A percentile compares a stretch with the other conserved stretches of the same genome.
These are phyloP conservation scores for Crassisporium funariophilum DNA, from an alignment of 768 basidiomycete genomes.

Conservation along the genomic window DNA sequence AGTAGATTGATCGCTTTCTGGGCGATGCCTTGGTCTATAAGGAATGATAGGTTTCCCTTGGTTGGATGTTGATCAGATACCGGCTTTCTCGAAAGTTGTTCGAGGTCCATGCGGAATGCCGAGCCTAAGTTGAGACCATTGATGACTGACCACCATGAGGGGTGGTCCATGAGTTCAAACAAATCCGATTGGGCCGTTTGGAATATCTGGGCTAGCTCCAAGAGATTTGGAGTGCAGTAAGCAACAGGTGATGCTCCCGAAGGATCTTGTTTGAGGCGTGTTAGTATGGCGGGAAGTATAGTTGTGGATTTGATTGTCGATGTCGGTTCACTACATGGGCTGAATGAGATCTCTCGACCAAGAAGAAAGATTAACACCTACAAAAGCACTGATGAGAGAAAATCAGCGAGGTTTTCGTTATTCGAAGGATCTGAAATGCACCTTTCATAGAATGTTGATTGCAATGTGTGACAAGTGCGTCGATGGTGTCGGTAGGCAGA, in stretches of 20 bases:
- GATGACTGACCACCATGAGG: slow-evolving; percentile 65
- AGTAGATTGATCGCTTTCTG: slow-evolving; percentile 84
- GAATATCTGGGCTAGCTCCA: slow-evolving; percentile 72
- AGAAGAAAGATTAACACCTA: slow-evolving; percentile 33
- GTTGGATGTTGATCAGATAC: slow-evolving; percentile 42
- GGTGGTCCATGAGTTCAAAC: slow-evolving; percentile 52
- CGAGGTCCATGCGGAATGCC: slow-evolving; percentile 66
- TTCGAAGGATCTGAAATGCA: slow-evolving; percentile 33
- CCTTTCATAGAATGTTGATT: slow-evolving; percentile 48
- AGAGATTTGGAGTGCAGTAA: slow-evolving; percentile 82
- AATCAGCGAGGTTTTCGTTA: slow-evolving; percentile 7
- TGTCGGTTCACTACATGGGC: slow-evolving; percentile 79
- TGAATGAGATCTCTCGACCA: slow-evolving; percentile 1
- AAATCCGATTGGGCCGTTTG: slow-evolving; percentile 46
- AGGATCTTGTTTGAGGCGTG: slow-evolving; percentile 30
- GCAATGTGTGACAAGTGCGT: slow-evolving; percentile 54
- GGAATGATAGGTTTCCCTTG: slow-evolving; percentile 53
- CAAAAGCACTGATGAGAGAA: slow-evolving; percentile 66
- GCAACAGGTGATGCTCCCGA: slow-evolving; percentile 50
- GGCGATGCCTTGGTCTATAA: slow-evolving; percentile 68
- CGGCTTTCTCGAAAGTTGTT: slow-evolving; percentile 52
- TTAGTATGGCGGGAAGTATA: slow-evolving; percentile 64
- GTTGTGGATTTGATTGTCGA: slow-evolving; percentile 78
- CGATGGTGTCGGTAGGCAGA: slow-evolving; percentile 55
- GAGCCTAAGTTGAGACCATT: slow-evolving; percentile 68